Base-by-base conservation (phyloP, 2,329 filamentous ascomycete species). In the Ophiostoma sp. region DNA sequence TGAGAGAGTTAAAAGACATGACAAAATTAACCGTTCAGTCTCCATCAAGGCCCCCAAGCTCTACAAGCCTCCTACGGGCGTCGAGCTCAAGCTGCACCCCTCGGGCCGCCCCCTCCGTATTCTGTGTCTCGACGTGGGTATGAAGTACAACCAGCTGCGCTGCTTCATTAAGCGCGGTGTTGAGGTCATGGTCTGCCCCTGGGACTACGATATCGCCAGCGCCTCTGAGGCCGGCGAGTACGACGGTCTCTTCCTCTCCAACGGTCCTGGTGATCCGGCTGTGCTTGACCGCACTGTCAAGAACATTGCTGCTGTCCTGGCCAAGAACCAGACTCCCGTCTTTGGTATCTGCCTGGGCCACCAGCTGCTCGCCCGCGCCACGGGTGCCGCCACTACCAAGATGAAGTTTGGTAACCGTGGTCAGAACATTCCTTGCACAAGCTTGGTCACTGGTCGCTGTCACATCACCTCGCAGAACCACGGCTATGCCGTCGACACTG, bases 371-470 rank as follows among this genome's bases (percentile, higher is more conserved):
- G 93, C 94, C 69, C 87, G 93, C 75, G 93, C 94, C 71, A 89
- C 93, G 41, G 94, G 94, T 70, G 94, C 94, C 66, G 85, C 85
- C 66, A 98, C 95, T 0, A 81, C 86, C 77, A 99, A 99, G 85
- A 96, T 99, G 93, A 98, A 98, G 86, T 99, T 97, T 77, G 95
- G 95, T 83, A 99, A 99, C 83, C 92, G 95, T 77, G 95, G 94
- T 62, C 93, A 96, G 84, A 99, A 99, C 82, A 98, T 99, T 77
- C 95, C 95, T 64, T 97, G 94, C 84, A 98, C 94, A 13, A 97
- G 91, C 82, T 87, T 97, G 86, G 84, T 98, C 74, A 96, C 94
- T 64, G 95, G 95, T 76, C 93, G 93, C 82, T 99, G 95, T 80
- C 94, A 99, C 82, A 99, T 99, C 78, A 99, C 95, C 57, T 98